Evolutionary conservation across 257 asterid species (phyloP).

Genomic region (Solanum appendiculatum): DNA sequence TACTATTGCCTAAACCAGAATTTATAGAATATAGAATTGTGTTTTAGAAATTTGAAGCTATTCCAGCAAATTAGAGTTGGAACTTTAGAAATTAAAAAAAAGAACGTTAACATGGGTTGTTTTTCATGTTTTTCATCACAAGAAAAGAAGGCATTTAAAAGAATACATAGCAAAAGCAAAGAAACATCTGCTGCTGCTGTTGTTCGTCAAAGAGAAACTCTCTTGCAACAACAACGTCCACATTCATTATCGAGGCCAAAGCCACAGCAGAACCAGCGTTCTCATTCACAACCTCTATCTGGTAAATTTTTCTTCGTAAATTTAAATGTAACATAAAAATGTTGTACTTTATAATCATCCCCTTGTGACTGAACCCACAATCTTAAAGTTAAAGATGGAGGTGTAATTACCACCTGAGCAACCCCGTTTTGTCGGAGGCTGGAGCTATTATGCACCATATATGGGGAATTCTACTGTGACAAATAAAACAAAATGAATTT

Average conservation of each 20-base stretch:
- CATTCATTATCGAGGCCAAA: neutral
- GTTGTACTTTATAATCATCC: neutral
- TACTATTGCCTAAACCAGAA: neutral
- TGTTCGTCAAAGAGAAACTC: neutral
- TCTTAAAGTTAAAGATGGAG: neutral
- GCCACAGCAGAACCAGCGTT: neutral
- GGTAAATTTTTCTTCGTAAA: neutral
- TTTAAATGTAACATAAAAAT: neutral
- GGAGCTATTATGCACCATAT: neutral
- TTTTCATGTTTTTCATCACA: slow-evolving; percentile 14
- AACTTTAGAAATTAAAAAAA: neutral
- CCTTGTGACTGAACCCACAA: neutral
- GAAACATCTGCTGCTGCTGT: neutral
- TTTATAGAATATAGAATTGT: neutral
- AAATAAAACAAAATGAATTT: neutral
- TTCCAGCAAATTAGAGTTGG: neutral
- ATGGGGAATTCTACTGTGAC: neutral
- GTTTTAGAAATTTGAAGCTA: neutral
- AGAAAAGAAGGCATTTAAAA: slow-evolving; percentile 7
- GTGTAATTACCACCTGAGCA: neutral
- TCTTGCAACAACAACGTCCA: neutral
- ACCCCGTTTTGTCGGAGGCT: neutral
- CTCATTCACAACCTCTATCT: neutral
- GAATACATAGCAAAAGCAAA: neutral
- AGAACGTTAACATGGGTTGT: slow-evolving; percentile 6